phyloP scores from a whole-genome alignment of 169 alveolate genomes.

The Cyclospora cayetanensis region DNA sequence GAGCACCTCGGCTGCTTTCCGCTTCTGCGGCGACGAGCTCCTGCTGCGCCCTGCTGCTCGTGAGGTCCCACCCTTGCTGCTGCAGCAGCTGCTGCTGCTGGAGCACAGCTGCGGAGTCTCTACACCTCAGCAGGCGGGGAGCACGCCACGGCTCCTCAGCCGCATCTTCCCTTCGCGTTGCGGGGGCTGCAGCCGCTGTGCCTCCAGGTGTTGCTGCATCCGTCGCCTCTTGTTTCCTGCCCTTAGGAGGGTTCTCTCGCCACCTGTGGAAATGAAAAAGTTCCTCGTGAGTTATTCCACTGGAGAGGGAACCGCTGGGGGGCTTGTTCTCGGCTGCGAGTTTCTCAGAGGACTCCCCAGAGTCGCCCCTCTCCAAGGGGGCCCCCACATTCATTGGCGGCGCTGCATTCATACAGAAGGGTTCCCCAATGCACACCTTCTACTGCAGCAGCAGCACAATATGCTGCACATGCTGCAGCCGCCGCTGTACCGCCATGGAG shows the following conservation, averaged over 20 bases:
- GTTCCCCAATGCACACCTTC: too few species aligned
- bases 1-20: conserved; percentile 3
- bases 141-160: background rate
- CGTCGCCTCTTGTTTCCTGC: too few species aligned
- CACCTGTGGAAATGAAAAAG: background rate
- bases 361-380: background rate
- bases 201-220: background rate
- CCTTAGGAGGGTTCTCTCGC: background rate
- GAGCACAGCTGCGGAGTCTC: conserved; percentile 14
- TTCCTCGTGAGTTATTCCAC: background rate
- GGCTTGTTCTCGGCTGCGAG: too few species aligned
- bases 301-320: background rate
- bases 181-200: background rate
- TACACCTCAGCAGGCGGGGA: background rate
- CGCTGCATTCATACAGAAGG: too few species aligned
- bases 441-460: too few species aligned
- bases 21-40: too few species aligned
- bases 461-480: too few species aligned
- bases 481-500: too few species aligned
- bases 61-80: conserved; percentile 6
- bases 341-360: too few species aligned
- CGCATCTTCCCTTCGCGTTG: background rate
- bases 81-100: conserved; percentile 31
- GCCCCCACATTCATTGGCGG: background rate
- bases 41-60: conserved; percentile 27